These are phyloP conservation scores for Nematodospora anomalae DNA, from an alignment of 1,139 yeast genomes.

Conservation along the genomic window DNA sequence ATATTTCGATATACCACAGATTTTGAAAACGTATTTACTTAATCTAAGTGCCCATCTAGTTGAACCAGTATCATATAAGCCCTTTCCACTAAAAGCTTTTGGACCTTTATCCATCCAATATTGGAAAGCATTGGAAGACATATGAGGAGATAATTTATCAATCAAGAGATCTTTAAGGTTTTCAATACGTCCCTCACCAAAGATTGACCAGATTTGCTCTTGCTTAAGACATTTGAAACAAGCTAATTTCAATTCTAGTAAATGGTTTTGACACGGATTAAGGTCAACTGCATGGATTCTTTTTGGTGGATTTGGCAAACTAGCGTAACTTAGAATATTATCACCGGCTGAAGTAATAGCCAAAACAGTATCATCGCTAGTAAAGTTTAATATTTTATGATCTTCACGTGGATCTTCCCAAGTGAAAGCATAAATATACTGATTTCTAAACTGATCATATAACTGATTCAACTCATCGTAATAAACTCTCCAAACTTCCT, in stretches of 20 bases:
- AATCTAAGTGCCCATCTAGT: constrained; percentile 82
- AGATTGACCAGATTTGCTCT: constrained; percentile 68
- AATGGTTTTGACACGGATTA: constrained; percentile 80
- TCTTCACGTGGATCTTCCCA: constrained; percentile 93
- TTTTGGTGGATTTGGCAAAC: constrained; percentile 68
- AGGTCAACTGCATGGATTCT: constrained; percentile 83
- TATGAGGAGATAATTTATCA: constrained; percentile 59
- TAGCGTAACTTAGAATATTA: constrained; percentile 71
- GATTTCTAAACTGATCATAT: constrained; percentile 71
- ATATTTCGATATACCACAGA: constrained; percentile 53
- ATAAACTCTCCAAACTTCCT: constrained; percentile 75
- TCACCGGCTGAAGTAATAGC: constrained; percentile 90
- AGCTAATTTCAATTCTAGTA: constrained; percentile 76
- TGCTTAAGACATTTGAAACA: constrained; percentile 58
- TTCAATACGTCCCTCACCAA: constrained; percentile 70
- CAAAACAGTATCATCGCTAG: constrained; percentile 65
- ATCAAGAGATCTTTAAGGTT: constrained; percentile 49
- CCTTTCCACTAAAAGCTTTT: constrained; percentile 59
- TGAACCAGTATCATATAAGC: constrained; percentile 74
- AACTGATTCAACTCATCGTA: constrained; percentile 70
- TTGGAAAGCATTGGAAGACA: constrained; percentile 79
- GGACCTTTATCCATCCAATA: constrained; percentile 72
- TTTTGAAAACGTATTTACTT: constrained; percentile 57
- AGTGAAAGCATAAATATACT: constrained; percentile 82
- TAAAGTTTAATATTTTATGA: constrained; percentile 60